These are phyloP conservation scores for Lactarius vividus DNA, from an alignment of 768 basidiomycete species.

Conservation along the genomic window DNA sequence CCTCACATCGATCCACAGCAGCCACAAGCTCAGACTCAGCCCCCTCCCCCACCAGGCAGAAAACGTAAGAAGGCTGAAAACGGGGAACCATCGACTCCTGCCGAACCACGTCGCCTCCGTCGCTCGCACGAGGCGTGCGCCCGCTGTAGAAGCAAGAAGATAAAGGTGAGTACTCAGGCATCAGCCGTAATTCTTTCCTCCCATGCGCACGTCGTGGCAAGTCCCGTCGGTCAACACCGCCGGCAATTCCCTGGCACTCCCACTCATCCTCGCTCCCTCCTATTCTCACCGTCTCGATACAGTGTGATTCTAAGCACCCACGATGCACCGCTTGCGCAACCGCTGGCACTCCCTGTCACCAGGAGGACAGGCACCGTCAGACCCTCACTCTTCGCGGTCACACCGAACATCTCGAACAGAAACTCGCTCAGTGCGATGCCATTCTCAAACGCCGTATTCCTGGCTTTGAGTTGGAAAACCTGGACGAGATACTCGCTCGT, in stretches of 20 bases:
- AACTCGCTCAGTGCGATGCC: constrained; percentile 73
- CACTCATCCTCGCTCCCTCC: constrained; percentile 37
- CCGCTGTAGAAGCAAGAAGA: constrained; percentile 94
- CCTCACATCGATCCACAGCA: constrained; percentile 46
- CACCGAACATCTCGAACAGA: constrained; percentile 77
- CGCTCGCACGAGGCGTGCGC: constrained; percentile 92
- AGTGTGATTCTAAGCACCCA: constrained; percentile 93
- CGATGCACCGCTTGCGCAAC: constrained; percentile 82
- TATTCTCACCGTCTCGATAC: constrained; percentile 31
- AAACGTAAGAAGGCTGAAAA: constrained; percentile 62
- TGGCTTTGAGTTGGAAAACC: constrained; percentile 59
- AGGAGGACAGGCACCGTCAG: constrained; percentile 86
- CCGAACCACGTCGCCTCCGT: constrained; percentile 77
- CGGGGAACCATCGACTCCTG: constrained; percentile 53
- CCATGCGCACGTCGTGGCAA: constrained; percentile 32
- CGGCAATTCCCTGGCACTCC: constrained; percentile 73
- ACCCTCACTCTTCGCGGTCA: constrained; percentile 83
- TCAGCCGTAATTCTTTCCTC: constrained; percentile 34
- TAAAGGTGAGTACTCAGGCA: constrained; percentile 70
- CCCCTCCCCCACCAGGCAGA: constrained; percentile 35
- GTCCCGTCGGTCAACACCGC: constrained; percentile 59
- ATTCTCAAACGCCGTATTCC: constrained; percentile 73
- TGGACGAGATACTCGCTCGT: constrained; percentile 62
- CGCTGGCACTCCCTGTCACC: constrained; percentile 76
- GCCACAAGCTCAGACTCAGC: constrained; percentile 40